Evolutionary conservation across 2,329 filamentous ascomycete genomes (phyloP).

Genomic region (Capronia americana): DNA sequence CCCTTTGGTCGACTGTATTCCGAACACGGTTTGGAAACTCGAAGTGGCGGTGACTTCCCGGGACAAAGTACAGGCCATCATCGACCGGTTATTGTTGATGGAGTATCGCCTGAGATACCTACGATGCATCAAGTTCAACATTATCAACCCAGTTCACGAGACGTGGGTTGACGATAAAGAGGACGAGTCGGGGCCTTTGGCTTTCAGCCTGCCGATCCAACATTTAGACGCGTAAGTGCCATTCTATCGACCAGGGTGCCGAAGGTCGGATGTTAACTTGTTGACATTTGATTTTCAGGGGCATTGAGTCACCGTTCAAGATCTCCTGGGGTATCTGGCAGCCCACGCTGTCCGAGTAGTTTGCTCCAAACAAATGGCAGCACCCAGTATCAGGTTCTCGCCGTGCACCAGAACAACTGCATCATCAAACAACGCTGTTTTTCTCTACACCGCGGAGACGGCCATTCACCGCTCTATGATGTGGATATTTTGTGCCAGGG

Average conservation of each 20-base stretch:
- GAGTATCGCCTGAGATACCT: slow-evolving; percentile 20
- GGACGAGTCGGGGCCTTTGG: not conserved
- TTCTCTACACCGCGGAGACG: not conserved
- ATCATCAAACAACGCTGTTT: not conserved
- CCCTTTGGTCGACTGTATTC: slow-evolving; percentile 23
- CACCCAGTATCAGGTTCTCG: not conserved
- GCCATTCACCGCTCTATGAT: not conserved
- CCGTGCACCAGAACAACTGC: not conserved
- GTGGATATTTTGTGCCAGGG: not conserved
- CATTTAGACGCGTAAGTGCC: slow-evolving; percentile 21
- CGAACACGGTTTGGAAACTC: slow-evolving; percentile 17
- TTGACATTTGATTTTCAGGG: slow-evolving; percentile 1
- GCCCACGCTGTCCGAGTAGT: slow-evolving; percentile 7
- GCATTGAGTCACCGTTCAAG: slow-evolving; percentile 17
- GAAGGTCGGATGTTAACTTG: not conserved
- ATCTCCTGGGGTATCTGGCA: slow-evolving; percentile 28
- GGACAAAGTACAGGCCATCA: slow-evolving; percentile 20
- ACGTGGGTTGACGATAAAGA: not conserved
- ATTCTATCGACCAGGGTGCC: not conserved
- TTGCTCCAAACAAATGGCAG: not conserved
- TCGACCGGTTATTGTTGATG: slow-evolving; percentile 19
- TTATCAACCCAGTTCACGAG: slow-evolving; percentile 13
- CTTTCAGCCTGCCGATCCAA: slow-evolving; percentile 19
- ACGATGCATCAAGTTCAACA: slow-evolving; percentile 16
- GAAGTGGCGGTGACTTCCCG: slow-evolving; percentile 16